Base-by-base conservation (phyloP, 139 green algal genomes). In the Chlamydomonas asymmetrica region DNA sequence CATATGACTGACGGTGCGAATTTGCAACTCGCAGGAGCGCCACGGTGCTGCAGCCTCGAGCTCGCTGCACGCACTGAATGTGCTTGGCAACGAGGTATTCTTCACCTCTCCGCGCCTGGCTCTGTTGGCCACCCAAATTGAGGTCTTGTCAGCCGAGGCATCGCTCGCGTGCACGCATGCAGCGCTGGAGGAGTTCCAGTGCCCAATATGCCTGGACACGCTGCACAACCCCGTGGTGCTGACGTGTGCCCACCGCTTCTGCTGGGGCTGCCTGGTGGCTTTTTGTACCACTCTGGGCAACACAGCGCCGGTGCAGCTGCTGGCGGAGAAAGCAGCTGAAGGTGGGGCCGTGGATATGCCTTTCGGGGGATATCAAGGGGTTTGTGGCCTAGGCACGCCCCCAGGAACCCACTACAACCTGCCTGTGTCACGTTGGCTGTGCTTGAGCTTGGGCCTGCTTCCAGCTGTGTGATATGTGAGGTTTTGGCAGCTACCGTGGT, bases 181-280 rank as follows among this genome's bases (percentile, higher is more conserved):
- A n/a, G 57, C 60, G 45, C 22, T 85, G 62, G 43, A 84, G 32
- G 88, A 93, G 38, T 94, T 88, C 57, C 70, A 88, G 65, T 97
- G 92, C 76, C 86, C 91, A 18, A 91, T 94, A 37, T 97, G 92
- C 75, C 60, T 92, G 66, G 90, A 96, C 50, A 75, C 88, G 27
- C 75, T 94, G n/a, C 91, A 91, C 74, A 93, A 91, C 71, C 91
- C 91, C 0, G 93, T 97, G 57, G 83, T 95, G 29, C 83, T 91
- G 57, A 90, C 88, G n/a, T 97, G 92, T 67, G 88, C 88, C 3
- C 92, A 97, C 62, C 71, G 88, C 27, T 96, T 94, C 81, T 97
- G 92, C 87, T 95, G 91, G 91, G 87, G 87, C 48, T 97, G 93
- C 84, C 63, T 95, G 35, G 83, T 96, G 0, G 85, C 74, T 25